Evolutionary conservation across 139 green algal species (phyloP), one percentile per base, ranked within the genome.

Genomic region (Tetraselmis striata): DNA sequence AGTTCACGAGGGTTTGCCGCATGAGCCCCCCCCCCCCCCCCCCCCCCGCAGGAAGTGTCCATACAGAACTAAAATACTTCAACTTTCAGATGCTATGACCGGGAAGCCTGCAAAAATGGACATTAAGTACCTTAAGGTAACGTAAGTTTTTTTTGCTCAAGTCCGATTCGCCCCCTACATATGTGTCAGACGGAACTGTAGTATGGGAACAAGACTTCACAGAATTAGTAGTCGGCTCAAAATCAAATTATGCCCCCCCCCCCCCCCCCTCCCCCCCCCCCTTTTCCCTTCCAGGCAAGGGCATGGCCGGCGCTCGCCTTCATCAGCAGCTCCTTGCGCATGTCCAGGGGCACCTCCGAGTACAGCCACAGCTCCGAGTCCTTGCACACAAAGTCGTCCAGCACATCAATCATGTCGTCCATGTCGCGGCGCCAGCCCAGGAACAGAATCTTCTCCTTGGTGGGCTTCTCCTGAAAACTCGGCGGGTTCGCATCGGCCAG

Each of bases 351-450:
- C 76, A 93, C 84, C 28, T 92, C 88, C 30, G 84, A 87, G 76
- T 92, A 90, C 31, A 93, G 85, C 79, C 81, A 88, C 77, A 93
- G 78, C 80, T 93, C 87, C 1, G 79, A 86, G 18, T 83, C 89
- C 1, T 28, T 31, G 29, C 67, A 18, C 28, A 92, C 83, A 77
- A 92, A 91, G 0, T 83, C 76, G 74, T 92, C 89, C n/a, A 92
- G 82, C 30, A 91, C 87, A 1, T 77, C 23, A 27, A 93, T 90
- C 75, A 93, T 85, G 80, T 93, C 89, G 75, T 91, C 84, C 82
- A 93, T 89, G 82, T 93, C 89, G 23, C 89, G 84, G 23, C 89
- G 81, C 89, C 89, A 93, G 24, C 89, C 89, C 22, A 80, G 84
- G 75, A 93, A 93, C n/a, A 93, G 80, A 0, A 93, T 83, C 27